Base-by-base conservation (phyloP, 306 rosid species). In the Hippophae rhamnoides region DNA sequence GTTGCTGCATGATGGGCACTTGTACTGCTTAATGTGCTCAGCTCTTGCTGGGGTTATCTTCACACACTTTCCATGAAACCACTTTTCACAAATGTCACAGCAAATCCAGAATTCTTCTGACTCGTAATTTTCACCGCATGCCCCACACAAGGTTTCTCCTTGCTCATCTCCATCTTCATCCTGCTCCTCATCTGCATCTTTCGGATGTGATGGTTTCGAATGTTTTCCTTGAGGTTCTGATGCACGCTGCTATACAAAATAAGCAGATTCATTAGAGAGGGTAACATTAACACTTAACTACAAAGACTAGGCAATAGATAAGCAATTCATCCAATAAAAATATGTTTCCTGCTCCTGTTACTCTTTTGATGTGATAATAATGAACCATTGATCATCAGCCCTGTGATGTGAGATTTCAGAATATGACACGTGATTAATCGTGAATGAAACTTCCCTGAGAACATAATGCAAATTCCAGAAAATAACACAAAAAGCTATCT, bases 11-110 rank as follows among this genome's bases (percentile, higher is more conserved):
- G 97, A 82, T n/a, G 97, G 97, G 72, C 97, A 89, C 71, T 89
- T 89, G 81, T 89, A 89, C 60, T 89, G 95, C 81, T 86, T 89
- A 56, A 89, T 89, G 71, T 84, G 95, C 79, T 84, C 86, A 6
- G 97, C 97, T 79, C 82, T 84, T 9, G 97, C 89, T 3, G 95
- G 95, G 47, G 95, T 89, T 74, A 89, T 82, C 86, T 83, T 89
- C 79, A 89, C 97, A 40, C 97, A 89, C 66, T 89, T 89, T 49
- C 90, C 90, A 63, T 89, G 97, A 77, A 86, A 89, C 97, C 97
- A 89, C 49, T 70, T 84, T 85, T 89, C 95, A 2, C 97, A 89
- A 10, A 86, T 72, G 80, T 89, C 97, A 23, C 97, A 89, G 70
- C 89, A 86, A 76, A 89, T 89, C 97, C 97, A 89, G 76, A 87